Evolutionary conservation across 345 rosid species (phyloP).

Genomic region (Cardiospermum halicacabum): DNA sequence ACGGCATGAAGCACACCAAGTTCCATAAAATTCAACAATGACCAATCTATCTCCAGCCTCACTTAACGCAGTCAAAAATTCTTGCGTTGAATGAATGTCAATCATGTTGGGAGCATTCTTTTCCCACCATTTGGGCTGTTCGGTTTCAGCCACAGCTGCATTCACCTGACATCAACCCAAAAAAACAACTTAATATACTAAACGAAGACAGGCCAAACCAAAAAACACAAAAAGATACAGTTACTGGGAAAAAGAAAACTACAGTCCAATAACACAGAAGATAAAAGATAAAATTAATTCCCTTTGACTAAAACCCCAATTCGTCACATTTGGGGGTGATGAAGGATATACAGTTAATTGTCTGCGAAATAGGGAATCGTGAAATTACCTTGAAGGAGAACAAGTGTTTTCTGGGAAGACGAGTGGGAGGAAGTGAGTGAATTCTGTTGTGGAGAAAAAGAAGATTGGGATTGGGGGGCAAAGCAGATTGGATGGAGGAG

Average conservation of each 20-base stretch:
- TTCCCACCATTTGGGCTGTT: slow-evolving; percentile 95
- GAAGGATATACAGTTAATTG: too few relatives aligned
- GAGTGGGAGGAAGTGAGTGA: slow-evolving; percentile 28
- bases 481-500: slow-evolving; percentile 34
- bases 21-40: slow-evolving; percentile 91
- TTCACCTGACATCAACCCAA: slow-evolving; percentile 47
- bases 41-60: slow-evolving; percentile 80
- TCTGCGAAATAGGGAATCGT: slow-evolving; percentile 12
- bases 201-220: too few relatives aligned
- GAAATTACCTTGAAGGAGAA: slow-evolving; percentile 42
- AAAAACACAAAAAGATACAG: slow-evolving; percentile 5
- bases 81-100: slow-evolving; percentile 86
- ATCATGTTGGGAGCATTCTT: slow-evolving; percentile 82
- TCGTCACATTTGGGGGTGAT: too few relatives aligned
- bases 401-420: slow-evolving; percentile 34
- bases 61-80: slow-evolving; percentile 66
- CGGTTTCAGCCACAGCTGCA: slow-evolving; percentile 62
- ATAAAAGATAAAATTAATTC: too few relatives aligned
- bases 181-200: too few relatives aligned
- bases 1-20: slow-evolving; percentile 95
- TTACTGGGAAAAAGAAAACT: too few relatives aligned
- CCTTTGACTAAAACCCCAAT: too few relatives aligned
- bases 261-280: background rate
- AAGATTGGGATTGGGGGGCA: slow-evolving; percentile 21
- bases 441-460: slow-evolving; percentile 37